These are phyloP conservation scores for Cladosporium sp. DNA, from an alignment of 2,329 filamentous ascomycete genomes.

Conservation along the genomic window DNA sequence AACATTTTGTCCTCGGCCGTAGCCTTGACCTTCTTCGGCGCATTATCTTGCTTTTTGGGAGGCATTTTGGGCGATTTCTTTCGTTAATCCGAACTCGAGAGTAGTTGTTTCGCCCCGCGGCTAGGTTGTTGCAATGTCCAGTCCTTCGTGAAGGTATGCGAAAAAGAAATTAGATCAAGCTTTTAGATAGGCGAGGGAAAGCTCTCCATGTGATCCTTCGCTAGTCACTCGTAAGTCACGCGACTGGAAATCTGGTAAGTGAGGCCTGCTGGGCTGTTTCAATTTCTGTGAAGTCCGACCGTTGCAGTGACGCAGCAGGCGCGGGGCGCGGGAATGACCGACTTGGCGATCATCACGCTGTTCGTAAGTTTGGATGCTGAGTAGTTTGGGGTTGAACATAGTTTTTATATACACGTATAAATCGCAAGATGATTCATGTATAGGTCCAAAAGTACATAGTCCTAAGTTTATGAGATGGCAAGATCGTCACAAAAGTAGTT, in stretches of 20 bases:
- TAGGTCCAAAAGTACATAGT: too few relatives aligned
- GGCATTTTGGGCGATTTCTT: constrained; percentile 55
- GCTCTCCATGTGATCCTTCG: constrained; percentile 29
- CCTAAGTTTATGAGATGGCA: too few relatives aligned
- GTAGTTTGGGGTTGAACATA: too few relatives aligned
- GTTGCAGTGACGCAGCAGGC: constrained; percentile 7
- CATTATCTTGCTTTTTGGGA: constrained; percentile 56
- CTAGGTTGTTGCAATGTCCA: not conserved
- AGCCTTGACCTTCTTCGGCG: constrained; percentile 53
- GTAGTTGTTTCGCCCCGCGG: constrained; percentile 3
- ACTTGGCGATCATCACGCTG: not conserved
- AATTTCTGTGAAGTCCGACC: constrained; percentile 11
- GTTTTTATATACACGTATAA: too few relatives aligned
- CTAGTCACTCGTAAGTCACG: constrained; percentile 6
- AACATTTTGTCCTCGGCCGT: constrained; percentile 90
- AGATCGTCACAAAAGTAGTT: too few relatives aligned
- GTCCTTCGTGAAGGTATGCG: not conserved
- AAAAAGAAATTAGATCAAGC: not conserved
- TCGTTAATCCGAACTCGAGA: not conserved
- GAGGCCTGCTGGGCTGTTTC: constrained; percentile 1
- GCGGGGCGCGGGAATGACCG: not conserved
- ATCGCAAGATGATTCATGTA: too few relatives aligned
- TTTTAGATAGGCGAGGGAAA: constrained; percentile 32
- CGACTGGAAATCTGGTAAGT: constrained; percentile 9
- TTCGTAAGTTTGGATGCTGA: not conserved